phyloP scores from a whole-genome alignment of 305 asterid genomes.

The Fraxinus velutina region DNA sequence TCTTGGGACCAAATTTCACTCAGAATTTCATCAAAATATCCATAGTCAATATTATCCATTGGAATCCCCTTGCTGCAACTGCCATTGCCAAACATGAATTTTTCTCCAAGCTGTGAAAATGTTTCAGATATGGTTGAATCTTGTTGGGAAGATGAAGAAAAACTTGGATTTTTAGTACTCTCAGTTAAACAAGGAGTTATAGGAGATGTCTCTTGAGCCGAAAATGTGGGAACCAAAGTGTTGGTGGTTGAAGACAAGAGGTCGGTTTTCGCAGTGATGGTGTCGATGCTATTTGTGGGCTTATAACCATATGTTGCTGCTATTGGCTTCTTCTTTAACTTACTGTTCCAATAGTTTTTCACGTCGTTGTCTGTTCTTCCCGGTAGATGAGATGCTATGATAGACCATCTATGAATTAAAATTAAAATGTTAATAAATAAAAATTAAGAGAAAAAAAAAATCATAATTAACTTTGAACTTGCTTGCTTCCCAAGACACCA shows the following conservation, averaged over 20 bases:
- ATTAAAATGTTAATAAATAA: background rate
- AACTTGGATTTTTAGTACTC: background rate
- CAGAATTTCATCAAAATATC: background rate
- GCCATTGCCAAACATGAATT: background rate
- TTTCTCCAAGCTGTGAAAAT: constrained; percentile 1
- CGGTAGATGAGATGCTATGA: constrained; percentile 30
- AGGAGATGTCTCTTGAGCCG: background rate
- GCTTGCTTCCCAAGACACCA: constrained; percentile 28
- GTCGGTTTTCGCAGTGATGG: background rate
- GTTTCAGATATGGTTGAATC: constrained; percentile 1
- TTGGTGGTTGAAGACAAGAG: constrained; percentile 3
- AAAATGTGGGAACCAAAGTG: background rate
- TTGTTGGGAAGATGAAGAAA: background rate
- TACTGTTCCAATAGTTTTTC: constrained; percentile 33
- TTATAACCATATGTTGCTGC: background rate
- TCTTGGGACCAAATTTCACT: constrained; percentile 18
- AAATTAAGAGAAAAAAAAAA: background rate
- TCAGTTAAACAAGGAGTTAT: background rate
- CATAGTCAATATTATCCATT: background rate
- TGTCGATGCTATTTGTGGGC: background rate
- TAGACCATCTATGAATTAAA: constrained; percentile 23
- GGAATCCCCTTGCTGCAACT: background rate
- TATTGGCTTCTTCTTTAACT: constrained; percentile 21
- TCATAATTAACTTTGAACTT: background rate
- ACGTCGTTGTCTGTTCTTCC: constrained; percentile 39